These are phyloP conservation scores for Hypoxylon fuscum DNA, from an alignment of 495 filamentous ascomycete species.

Conservation along the genomic window DNA sequence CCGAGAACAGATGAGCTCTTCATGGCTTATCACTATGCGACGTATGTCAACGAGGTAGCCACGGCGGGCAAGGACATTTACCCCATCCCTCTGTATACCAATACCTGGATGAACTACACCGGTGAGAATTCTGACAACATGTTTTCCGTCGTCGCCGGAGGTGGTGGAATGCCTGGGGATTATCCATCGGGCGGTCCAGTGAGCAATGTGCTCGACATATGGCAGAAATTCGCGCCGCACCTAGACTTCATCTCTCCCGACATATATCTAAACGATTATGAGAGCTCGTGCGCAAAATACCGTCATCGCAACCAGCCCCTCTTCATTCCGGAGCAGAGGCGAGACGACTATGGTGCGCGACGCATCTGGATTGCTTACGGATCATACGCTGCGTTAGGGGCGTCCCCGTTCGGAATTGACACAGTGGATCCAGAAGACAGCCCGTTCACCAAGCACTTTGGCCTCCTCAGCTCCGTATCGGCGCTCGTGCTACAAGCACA, in stretches of 20 bases:
- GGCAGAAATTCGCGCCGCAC: slow-evolving; percentile 52
- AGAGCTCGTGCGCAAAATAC: slow-evolving; percentile 52
- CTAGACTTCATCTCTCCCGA: slow-evolving; percentile 62
- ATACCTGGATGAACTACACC: slow-evolving; percentile 55
- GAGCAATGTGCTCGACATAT: slow-evolving; percentile 55
- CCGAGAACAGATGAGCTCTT: slow-evolving; percentile 58
- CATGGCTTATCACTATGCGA: slow-evolving; percentile 60
- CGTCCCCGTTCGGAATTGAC: slow-evolving; percentile 59
- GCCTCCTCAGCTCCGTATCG: slow-evolving; percentile 47
- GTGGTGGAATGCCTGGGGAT: slow-evolving; percentile 54
- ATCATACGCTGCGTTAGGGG: slow-evolving; percentile 53
- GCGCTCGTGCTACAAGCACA: slow-evolving; percentile 56
- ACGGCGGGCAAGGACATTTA: slow-evolving; percentile 54
- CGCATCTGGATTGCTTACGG: slow-evolving; percentile 57
- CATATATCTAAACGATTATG: slow-evolving; percentile 58
- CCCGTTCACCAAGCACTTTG: slow-evolving; percentile 53
- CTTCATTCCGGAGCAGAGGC: slow-evolving; percentile 61
- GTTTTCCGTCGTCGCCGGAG: slow-evolving; percentile 51
- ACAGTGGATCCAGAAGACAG: slow-evolving; percentile 47
- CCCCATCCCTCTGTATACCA: slow-evolving; percentile 57
- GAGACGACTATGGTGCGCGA: slow-evolving; percentile 58
- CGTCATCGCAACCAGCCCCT: slow-evolving; percentile 56
- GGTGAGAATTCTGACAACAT: slow-evolving; percentile 4
- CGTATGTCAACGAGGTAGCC: slow-evolving; percentile 56
- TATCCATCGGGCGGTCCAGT: slow-evolving; percentile 58